Percentiles rank a stretch among this genome's conserved stretches.
These are phyloP conservation scores for Syncephalastrum racemosum DNA, from an alignment of 371 early-diverging fungal genomes.

Conservation along the genomic window DNA sequence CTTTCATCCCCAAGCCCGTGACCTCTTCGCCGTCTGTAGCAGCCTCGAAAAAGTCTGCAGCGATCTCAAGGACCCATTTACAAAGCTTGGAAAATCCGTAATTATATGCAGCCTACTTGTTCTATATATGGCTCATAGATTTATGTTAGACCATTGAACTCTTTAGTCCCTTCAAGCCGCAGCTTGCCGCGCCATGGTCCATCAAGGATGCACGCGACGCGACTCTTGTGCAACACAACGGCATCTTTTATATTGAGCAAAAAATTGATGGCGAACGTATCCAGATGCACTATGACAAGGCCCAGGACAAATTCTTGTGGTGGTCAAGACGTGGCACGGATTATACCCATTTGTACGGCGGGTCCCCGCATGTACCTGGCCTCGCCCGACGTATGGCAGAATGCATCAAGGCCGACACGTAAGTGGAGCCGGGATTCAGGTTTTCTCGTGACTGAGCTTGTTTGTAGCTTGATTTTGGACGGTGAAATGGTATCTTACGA, in stretches of 20 bases:
- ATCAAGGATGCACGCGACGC: slow-evolving; percentile 36
- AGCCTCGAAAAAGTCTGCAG: slow-evolving; percentile 57
- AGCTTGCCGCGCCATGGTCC: slow-evolving; percentile 43
- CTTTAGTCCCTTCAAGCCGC: slow-evolving; percentile 60
- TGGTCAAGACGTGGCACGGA: slow-evolving; percentile 56
- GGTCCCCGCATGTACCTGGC: slow-evolving; percentile 20
- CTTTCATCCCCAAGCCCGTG: slow-evolving; percentile 68
- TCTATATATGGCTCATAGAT: no score
- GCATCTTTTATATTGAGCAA: slow-evolving; percentile 71
- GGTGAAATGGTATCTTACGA: slow-evolving; percentile 80
- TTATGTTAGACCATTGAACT: slow-evolving; percentile 41
- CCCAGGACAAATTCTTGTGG: slow-evolving; percentile 47
- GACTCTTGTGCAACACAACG: slow-evolving; percentile 30
- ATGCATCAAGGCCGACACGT: slow-evolving; percentile 26
- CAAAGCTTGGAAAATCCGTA: slow-evolving; percentile 24
- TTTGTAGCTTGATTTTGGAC: slow-evolving; percentile 36
- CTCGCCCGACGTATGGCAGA: slow-evolving; percentile 21
- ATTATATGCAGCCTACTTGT: neutral
- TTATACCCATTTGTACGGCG: slow-evolving; percentile 68
- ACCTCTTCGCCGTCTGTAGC: slow-evolving; percentile 62
- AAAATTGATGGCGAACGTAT: slow-evolving; percentile 82
- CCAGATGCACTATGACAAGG: slow-evolving; percentile 64
- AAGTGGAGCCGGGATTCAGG: neutral
- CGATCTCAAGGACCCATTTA: slow-evolving; percentile 45
- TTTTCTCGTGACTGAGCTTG: neutral